These are phyloP conservation scores for Lipomyces spencermartinsiae DNA, from an alignment of 805 yeast genomes.

Conservation along the genomic window DNA sequence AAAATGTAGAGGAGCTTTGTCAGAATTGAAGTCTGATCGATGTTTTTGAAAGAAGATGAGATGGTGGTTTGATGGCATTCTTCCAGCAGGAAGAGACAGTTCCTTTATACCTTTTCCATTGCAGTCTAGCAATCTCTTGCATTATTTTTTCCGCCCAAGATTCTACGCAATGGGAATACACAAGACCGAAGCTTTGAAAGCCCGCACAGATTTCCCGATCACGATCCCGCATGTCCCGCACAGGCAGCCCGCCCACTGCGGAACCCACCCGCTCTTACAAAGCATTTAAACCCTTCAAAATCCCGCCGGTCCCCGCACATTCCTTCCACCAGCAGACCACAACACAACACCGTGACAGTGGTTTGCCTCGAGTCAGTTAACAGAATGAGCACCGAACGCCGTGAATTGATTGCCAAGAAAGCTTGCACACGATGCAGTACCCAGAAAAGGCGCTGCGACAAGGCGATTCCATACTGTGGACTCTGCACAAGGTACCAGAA, in stretches of 20 bases:
- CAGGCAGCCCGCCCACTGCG: neutral
- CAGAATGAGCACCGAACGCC: slow-evolving; percentile 1
- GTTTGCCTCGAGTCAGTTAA: neutral
- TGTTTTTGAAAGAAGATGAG: neutral
- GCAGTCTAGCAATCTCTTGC: neutral
- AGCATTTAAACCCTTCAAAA: neutral
- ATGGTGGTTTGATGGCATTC: neutral
- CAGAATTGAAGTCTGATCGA: neutral
- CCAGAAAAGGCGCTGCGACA: neutral
- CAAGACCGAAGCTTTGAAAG: neutral
- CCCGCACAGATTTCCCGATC: neutral
- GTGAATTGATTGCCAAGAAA: neutral
- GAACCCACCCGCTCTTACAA: neutral
- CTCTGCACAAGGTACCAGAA: neutral
- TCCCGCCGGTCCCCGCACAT: neutral
- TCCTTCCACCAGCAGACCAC: neutral
- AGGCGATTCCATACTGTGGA: neutral
- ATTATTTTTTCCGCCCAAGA: neutral
- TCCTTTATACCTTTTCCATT: neutral
- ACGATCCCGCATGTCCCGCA: slow-evolving; percentile 1
- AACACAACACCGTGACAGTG: neutral
- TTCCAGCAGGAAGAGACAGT: neutral
- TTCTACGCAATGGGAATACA: neutral
- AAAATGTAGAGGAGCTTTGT: neutral
- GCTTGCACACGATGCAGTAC: neutral